A percentile compares a stretch with the other conserved stretches of the same genome.
Conservation (phyloP, 2,329 filamentous ascomycete species). For the Cercospora canescens region DNA sequence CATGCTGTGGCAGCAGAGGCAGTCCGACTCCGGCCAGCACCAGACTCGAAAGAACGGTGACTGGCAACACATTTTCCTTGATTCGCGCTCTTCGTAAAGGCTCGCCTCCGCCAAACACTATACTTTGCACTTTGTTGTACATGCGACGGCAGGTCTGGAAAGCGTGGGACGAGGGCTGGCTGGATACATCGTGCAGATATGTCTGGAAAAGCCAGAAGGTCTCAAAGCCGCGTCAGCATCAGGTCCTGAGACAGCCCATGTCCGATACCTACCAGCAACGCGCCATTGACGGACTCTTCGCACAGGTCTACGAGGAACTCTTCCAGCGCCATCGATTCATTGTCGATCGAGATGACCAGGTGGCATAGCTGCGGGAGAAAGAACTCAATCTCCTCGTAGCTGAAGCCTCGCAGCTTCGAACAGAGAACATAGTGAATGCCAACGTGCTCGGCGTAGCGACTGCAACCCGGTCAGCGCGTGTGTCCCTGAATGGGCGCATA, state of each 20-base stretch:
- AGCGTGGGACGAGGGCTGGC: slow-evolving; percentile 71
- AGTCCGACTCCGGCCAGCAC: slow-evolving; percentile 75
- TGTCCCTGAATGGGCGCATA: not conserved
- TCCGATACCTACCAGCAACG: slow-evolving; percentile 65
- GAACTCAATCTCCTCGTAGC: slow-evolving; percentile 90
- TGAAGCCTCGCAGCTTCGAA: slow-evolving; percentile 84
- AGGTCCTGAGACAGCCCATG: not conserved
- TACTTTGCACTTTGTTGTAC: slow-evolving; percentile 86
- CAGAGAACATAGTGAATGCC: slow-evolving; percentile 88
- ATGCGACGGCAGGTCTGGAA: slow-evolving; percentile 82
- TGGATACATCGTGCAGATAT: slow-evolving; percentile 77
- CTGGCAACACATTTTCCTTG: slow-evolving; percentile 76
- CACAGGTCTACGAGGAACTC: slow-evolving; percentile 84
- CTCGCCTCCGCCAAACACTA: slow-evolving; percentile 78
- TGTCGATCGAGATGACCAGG: slow-evolving; percentile 83
- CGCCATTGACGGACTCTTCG: slow-evolving; percentile 83
- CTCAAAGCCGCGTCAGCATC: slow-evolving; percentile 46
- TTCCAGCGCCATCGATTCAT: slow-evolving; percentile 88
- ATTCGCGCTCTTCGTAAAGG: slow-evolving; percentile 70
- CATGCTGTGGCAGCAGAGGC: slow-evolving; percentile 74
- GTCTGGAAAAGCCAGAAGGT: slow-evolving; percentile 91
- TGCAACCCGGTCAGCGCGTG: slow-evolving; percentile 39
- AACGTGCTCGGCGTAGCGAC: slow-evolving; percentile 85
- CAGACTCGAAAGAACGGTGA: slow-evolving; percentile 78
- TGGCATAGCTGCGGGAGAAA: slow-evolving; percentile 84